Base-by-base conservation (phyloP, 1,284 basidiomycete genomes). In the Sporisorium scitamineum region DNA sequence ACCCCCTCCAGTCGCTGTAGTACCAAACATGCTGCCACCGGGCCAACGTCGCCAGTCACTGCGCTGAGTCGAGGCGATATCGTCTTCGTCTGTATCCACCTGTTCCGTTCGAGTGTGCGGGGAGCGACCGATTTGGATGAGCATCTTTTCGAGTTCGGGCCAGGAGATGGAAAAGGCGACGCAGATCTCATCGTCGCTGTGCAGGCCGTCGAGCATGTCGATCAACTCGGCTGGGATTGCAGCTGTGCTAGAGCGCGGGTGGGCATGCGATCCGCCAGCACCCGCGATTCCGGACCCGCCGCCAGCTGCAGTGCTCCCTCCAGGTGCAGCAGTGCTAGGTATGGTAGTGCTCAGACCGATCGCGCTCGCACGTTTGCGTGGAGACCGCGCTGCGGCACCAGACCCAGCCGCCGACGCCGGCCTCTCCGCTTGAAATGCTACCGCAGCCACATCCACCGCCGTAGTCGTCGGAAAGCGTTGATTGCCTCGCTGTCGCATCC, bases 141-240 rank as follows among this genome's bases (percentile, higher is more conserved):
- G 86, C 89, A 93, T 93, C 70, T 89, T 89, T 81, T 94, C 91
- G 58, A 97, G 87, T 68, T 92, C 87, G 5, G 91, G 90, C 94
- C 94, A 96, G 6, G 92, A 91, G 60, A 92, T 90, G 74, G 93
- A 91, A 80, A 94, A 94, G 54, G 84, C 88, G 20, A 93, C 92
- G 68, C 92, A 93, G 52, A 97, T 87, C 86, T 97, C 94, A 85
- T 97, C 95, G 2, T 94, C 92, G 85, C 95, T 92, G 86, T 94
- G 94, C 64, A 92, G 91, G 5, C 94, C 95, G 80, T 97, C 92
- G 13, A 97, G 87, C 62, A 93, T 86, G 5, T 88, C 79, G 24
- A 90, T 81, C 41, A 97, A 81, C 27, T 91, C 91, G 6, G 79
- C 44, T 0, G 85, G 81, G 14, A 84, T 59, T 5, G 42, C 31